Percentiles rank a stretch among this genome's conserved stretches.
Evolutionary conservation across 169 alveolate species (phyloP).

Genomic region (Hepatocystis sp.): DNA sequence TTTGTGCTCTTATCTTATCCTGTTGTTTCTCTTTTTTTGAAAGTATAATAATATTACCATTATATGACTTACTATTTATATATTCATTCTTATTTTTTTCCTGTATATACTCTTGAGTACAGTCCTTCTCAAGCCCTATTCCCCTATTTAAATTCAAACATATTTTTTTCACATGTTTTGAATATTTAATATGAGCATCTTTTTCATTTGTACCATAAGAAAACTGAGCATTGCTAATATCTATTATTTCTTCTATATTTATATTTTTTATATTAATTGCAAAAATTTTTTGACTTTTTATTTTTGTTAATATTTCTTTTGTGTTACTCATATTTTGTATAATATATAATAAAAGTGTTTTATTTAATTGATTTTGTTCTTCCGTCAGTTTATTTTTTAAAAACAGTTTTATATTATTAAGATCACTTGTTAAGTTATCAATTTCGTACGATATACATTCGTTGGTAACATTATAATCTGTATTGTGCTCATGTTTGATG

Average conservation of each 20-base stretch:
- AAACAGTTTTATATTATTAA: slow-evolving; percentile 1
- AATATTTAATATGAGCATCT: no score
- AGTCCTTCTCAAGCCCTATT: no score
- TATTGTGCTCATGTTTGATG: background rate
- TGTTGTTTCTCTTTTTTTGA: no score
- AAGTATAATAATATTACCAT: no score
- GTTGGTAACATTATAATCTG: background rate
- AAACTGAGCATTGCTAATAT: no score
- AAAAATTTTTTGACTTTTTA: slow-evolving; percentile 26
- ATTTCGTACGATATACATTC: background rate
- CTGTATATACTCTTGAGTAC: no score
- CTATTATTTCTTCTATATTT: slow-evolving; percentile 38
- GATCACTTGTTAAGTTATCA: slow-evolving; percentile 1
- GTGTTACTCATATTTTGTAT: slow-evolving; percentile 20
- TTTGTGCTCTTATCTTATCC: no score
- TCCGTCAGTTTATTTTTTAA: slow-evolving; percentile 8
- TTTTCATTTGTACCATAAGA: no score
- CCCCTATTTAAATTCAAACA: no score
- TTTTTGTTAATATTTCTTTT: slow-evolving; percentile 11
- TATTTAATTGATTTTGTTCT: slow-evolving; percentile 1
- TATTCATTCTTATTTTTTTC: no score
- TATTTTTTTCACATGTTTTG: no score
- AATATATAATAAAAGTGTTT: slow-evolving; percentile 12
- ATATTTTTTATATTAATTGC: slow-evolving; percentile 43
- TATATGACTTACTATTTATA: no score